Conservation (phyloP, 148 eudicot species). For the Drosera capensis region DNA sequence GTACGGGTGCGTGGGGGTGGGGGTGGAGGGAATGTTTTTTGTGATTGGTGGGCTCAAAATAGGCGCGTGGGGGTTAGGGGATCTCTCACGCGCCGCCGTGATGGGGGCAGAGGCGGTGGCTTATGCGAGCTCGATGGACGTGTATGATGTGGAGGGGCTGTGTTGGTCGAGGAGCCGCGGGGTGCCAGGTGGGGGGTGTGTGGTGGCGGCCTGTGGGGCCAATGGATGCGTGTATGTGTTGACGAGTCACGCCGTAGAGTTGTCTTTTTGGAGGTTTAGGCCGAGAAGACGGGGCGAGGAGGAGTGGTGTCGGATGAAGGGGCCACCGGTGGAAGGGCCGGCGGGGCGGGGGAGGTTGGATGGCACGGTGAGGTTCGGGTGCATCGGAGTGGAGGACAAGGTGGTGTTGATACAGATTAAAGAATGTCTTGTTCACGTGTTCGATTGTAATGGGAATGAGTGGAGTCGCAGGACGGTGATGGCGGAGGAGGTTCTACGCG, state of each 20-base stretch:
- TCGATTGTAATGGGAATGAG: conserved; percentile 44
- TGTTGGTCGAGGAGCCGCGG: conserved; percentile 31
- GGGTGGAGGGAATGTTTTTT: conserved; percentile 47
- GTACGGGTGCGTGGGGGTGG: conserved; percentile 67
- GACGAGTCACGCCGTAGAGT: conserved; percentile 67
- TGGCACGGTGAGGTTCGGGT: conserved; percentile 51
- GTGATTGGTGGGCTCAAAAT: conserved; percentile 62
- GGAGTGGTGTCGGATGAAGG: conserved; percentile 53
- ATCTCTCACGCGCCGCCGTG: conserved; percentile 13
- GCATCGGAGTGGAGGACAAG: conserved; percentile 56
- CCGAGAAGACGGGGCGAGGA: conserved; percentile 27
- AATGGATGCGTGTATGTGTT: conserved; percentile 36
- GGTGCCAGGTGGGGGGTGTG: conserved; percentile 79
- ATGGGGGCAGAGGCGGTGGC: conserved; percentile 22
- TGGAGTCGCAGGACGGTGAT: conserved; percentile 61
- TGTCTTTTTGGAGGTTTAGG: conserved; percentile 63
- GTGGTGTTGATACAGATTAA: conserved; percentile 63
- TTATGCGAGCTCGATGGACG: conserved; percentile 71
- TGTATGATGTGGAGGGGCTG: conserved; percentile 39
- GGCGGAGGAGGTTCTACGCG: conserved; percentile 48
- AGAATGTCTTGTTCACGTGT: conserved; percentile 51
- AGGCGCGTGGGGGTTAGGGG: conserved; percentile 11
- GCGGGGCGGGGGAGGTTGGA: conserved; percentile 51
- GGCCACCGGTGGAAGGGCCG: conserved; percentile 51
- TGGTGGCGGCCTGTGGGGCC: conserved; percentile 74